These are phyloP conservation scores for Phragmites australis DNA, from an alignment of 176 grass and related monocot species.

Conservation along the genomic window DNA sequence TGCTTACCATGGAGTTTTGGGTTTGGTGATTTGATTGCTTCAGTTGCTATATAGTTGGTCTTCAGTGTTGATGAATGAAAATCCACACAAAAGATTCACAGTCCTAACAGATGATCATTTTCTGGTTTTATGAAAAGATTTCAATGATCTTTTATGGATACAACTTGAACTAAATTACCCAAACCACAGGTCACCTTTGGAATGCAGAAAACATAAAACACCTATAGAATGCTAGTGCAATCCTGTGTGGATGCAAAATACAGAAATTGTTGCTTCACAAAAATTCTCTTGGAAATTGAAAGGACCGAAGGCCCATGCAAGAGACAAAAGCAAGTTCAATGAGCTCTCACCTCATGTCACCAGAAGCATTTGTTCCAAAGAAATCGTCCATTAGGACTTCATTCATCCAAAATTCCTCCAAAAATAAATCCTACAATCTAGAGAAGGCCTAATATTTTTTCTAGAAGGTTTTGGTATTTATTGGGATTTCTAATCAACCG, in stretches of 20 bases:
- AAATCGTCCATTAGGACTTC: neutral
- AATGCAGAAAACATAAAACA: no score
- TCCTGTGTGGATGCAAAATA: neutral
- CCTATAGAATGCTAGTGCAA: neutral
- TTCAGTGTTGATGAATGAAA: neutral
- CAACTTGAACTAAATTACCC: neutral
- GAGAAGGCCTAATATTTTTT: neutral
- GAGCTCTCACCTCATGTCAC: no score
- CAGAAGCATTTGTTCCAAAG: no score
- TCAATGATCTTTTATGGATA: no score
- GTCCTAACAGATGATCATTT: neutral
- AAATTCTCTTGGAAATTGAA: neutral
- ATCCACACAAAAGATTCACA: neutral
- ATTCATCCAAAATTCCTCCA: neutral
- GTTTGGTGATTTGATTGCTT: neutral
- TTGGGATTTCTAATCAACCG: neutral
- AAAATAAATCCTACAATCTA: neutral
- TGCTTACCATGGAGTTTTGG: neutral
- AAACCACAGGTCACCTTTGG: no score
- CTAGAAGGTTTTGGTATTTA: no score
- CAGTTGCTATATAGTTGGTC: neutral
- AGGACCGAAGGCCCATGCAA: neutral
- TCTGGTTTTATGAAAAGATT: neutral
- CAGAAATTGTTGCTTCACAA: neutral
- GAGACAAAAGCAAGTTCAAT: neutral